Conservation (phyloP, 306 rosid species). For the Vigna angularis region DNA sequence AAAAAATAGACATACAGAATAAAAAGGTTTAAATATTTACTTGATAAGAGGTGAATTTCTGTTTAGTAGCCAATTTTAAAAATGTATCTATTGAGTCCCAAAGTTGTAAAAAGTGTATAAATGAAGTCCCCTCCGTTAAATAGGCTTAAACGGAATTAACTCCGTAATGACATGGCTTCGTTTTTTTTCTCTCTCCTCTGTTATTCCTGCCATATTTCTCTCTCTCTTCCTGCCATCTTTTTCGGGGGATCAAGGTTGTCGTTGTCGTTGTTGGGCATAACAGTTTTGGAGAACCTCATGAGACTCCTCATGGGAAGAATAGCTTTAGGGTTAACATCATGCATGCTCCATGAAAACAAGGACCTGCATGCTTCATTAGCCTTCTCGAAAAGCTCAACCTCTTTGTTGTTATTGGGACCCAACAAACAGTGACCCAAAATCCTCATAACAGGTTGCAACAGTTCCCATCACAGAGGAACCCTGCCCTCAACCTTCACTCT, state of each 20-base stretch:
- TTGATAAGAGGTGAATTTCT: too few species aligned
- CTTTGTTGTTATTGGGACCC: constrained; percentile 42
- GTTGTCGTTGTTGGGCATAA: background rate
- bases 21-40: too few species aligned
- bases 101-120: too few species aligned
- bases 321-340: constrained; percentile 69
- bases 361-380: constrained; percentile 63
- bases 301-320: constrained; percentile 72
- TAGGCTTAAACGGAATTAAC: too few species aligned
- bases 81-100: too few species aligned
- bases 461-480: constrained; percentile 75
- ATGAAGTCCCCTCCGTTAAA: too few species aligned
- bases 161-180: too few species aligned
- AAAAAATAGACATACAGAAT: too few species aligned
- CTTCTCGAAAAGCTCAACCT: constrained; percentile 35
- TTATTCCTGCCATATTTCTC: too few species aligned
- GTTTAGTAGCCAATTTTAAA: too few species aligned
- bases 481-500: constrained; percentile 49
- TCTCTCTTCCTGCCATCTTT: too few species aligned
- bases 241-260: constrained; percentile 44
- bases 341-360: constrained; percentile 67
- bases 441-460: constrained; percentile 68
- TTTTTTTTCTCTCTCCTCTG: too few species aligned
- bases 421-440: constrained; percentile 70
- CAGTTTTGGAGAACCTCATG: constrained; percentile 49